Evolutionary conservation across 352 stramenopile genomes (phyloP).

Genomic region (Proteromonas lacertae): DNA sequence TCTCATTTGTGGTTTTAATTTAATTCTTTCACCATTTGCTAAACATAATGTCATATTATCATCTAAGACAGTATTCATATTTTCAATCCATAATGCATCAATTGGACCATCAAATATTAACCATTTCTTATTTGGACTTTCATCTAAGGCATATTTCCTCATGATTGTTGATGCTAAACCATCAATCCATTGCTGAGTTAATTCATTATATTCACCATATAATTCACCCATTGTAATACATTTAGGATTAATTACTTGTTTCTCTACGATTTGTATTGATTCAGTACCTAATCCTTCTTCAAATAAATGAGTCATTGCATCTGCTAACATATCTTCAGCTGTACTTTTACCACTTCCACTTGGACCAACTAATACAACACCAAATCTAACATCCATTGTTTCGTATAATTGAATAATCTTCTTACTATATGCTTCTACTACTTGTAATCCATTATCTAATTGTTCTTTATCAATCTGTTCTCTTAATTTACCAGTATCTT

Average conservation of each 20-base stretch:
- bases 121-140: constrained; percentile 28
- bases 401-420: constrained; percentile 72
- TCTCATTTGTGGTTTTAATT: constrained; percentile 46
- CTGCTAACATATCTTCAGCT: constrained; percentile 39
- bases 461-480: constrained; percentile 26
- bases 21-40: constrained; percentile 57
- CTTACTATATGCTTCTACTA: constrained; percentile 41
- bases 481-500: constrained; percentile 37
- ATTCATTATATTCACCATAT: constrained; percentile 64
- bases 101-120: constrained; percentile 65
- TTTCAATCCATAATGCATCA: constrained; percentile 71
- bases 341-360: constrained; percentile 41
- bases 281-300: constrained; percentile 19
- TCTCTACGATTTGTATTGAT: constrained; percentile 25
- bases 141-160: constrained; percentile 19
- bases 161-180: constrained; percentile 51
- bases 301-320: constrained; percentile 35
- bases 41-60: constrained; percentile 73
- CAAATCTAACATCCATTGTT: constrained; percentile 63
- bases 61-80: constrained; percentile 73
- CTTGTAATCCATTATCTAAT: constrained; percentile 32
- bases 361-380: constrained; percentile 42
- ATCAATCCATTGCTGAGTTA: constrained; percentile 74
- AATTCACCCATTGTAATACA: constrained; percentile 71
- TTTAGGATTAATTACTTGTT: constrained; percentile 66